phyloP scores from a whole-genome alignment of 2,329 filamentous ascomycete species.

The Scytalidium sp. region DNA sequence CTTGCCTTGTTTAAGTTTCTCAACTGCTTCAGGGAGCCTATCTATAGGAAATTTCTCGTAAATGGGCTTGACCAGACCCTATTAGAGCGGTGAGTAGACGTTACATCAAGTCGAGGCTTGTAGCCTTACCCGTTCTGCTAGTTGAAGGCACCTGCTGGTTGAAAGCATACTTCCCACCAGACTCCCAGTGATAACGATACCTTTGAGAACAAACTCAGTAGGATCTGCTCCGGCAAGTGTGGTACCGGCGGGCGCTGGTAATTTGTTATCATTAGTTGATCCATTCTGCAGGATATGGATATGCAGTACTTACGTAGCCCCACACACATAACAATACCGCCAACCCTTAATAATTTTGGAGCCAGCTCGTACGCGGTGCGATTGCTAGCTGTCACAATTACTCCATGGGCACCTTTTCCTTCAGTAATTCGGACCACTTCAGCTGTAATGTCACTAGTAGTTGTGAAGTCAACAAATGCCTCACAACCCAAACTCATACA shows the following conservation, averaged over 20 bases:
- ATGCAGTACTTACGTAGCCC: slow-evolving; percentile 2
- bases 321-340: slow-evolving; percentile 11
- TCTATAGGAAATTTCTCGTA: slow-evolving; percentile 14
- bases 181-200: too few species aligned
- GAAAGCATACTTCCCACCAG: too few species aligned
- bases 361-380: slow-evolving; percentile 6
- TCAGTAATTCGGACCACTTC: slow-evolving; percentile 55
- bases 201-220: too few species aligned
- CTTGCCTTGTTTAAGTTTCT: slow-evolving; percentile 17
- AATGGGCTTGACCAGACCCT: slow-evolving; percentile 14
- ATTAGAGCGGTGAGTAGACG: not conserved
- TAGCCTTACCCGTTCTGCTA: too few species aligned
- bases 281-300: not conserved
- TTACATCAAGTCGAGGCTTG: too few species aligned
- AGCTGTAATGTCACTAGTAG: slow-evolving; percentile 74
- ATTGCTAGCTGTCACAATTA: slow-evolving; percentile 9
- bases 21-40: slow-evolving; percentile 13
- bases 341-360: slow-evolving; percentile 6
- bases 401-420: slow-evolving; percentile 8
- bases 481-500: slow-evolving; percentile 56
- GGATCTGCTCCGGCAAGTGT: slow-evolving; percentile 4
- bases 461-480: slow-evolving; percentile 75
- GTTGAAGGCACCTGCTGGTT: too few species aligned
- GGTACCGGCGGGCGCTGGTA: slow-evolving; percentile 3
- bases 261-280: not conserved